A percentile compares a stretch with the other conserved stretches of the same genome.
phyloP scores from a whole-genome alignment of 805 yeast species.

The Cyberlindnera lachancei region DNA sequence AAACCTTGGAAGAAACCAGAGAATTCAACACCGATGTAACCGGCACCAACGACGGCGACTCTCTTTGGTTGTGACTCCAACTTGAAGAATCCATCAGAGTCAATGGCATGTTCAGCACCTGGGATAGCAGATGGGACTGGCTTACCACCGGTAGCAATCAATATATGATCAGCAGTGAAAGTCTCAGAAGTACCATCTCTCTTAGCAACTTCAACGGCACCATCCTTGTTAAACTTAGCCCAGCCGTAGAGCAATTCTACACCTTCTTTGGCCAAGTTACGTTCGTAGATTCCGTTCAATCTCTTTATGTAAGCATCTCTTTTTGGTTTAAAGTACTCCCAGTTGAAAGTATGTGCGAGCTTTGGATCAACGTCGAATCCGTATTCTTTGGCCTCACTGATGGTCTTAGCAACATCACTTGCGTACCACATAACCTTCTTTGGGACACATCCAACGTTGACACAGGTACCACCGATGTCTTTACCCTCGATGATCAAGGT shows the following conservation, averaged over 20 bases:
- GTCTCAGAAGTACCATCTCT: constrained; percentile 48
- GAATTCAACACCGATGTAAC: constrained; percentile 93
- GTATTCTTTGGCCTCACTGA: constrained; percentile 71
- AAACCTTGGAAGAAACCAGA: constrained; percentile 91
- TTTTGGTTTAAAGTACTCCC: constrained; percentile 75
- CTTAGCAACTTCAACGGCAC: constrained; percentile 71
- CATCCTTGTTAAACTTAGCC: constrained; percentile 68
- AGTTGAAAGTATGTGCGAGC: constrained; percentile 60
- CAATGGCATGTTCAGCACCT: constrained; percentile 78
- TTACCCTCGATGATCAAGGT: constrained; percentile 75
- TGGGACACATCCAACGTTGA: constrained; percentile 98
- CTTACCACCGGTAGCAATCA: constrained; percentile 91
- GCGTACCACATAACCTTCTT: constrained; percentile 99
- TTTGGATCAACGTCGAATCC: constrained; percentile 61
- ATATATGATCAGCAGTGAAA: constrained; percentile 73
- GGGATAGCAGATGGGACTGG: constrained; percentile 68
- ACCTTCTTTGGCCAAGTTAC: constrained; percentile 80
- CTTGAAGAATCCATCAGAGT: constrained; percentile 87
- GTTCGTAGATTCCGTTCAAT: constrained; percentile 88
- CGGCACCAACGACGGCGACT: constrained; percentile 96
- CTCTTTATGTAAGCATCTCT: constrained; percentile 88
- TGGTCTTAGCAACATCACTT: constrained; percentile 74
- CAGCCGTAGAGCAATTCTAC: constrained; percentile 83
- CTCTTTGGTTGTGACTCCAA: constrained; percentile 78
- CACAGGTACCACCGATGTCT: constrained; percentile 95